A percentile compares a stretch with the other conserved stretches of the same genome.
Conservation (phyloP, 805 yeast species). For the Wickerhamiella sergipiensis region DNA sequence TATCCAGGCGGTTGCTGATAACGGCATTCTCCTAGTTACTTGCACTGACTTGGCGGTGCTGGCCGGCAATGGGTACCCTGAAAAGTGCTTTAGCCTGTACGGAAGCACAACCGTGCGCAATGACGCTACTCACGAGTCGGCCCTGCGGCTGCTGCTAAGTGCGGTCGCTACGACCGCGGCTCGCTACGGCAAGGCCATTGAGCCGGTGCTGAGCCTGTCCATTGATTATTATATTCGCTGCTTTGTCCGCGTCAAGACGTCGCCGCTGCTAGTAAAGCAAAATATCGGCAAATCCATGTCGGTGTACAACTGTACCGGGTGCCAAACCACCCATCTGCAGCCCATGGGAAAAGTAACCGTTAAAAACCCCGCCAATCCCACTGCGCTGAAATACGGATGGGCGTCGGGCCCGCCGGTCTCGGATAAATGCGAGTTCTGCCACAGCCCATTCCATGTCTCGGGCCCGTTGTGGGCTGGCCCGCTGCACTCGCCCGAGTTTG, state of each 20-base stretch:
- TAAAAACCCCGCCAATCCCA: constrained; percentile 8
- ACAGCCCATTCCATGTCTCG: constrained; percentile 55
- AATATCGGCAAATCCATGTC: constrained; percentile 65
- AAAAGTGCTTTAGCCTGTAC: constrained; percentile 85
- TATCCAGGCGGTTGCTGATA: constrained; percentile 66
- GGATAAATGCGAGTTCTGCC: constrained; percentile 56
- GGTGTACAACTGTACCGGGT: constrained; percentile 75
- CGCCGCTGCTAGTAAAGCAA: constrained; percentile 73
- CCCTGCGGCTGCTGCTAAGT: constrained; percentile 68
- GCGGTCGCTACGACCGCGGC: constrained; percentile 76
- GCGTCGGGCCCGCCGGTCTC: constrained; percentile 54
- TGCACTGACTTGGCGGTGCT: constrained; percentile 94
- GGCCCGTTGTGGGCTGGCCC: constrained; percentile 96
- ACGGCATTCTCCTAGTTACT: constrained; percentile 77
- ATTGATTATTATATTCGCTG: constrained; percentile 89
- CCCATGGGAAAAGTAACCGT: constrained; percentile 49
- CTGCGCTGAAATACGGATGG: constrained; percentile 39
- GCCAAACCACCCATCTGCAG: constrained; percentile 61
- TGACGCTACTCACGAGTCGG: constrained; percentile 88
- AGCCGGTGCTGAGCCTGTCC: constrained; percentile 72
- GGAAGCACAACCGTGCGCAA: constrained; percentile 84
- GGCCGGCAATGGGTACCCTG: constrained; percentile 94
- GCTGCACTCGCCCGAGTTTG: constrained; percentile 56
- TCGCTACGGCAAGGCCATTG: constrained; percentile 71
- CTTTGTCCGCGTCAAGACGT: constrained; percentile 60